A percentile compares a stretch with the other conserved stretches of the same genome.
Conservation (phyloP, 2,329 filamentous ascomycete genomes). For the Calonectria honghensis region DNA sequence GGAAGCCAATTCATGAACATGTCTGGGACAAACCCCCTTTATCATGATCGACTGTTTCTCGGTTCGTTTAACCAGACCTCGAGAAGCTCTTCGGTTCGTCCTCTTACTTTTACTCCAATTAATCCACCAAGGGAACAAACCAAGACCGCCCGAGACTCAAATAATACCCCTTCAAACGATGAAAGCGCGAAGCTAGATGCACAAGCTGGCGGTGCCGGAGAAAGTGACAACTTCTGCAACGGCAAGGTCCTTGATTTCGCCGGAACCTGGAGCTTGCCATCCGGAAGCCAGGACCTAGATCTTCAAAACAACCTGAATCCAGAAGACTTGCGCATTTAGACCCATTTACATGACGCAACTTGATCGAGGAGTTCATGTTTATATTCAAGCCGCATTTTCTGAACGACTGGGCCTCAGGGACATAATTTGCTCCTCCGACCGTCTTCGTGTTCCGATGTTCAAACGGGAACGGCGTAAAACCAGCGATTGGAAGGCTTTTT, state of each 20-base stretch:
- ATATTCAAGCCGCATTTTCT: neutral
- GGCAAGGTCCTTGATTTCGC: constrained; percentile 53
- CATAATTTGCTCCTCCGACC: neutral
- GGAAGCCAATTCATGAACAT: constrained; percentile 55
- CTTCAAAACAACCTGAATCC: constrained; percentile 50
- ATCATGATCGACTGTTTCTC: constrained; percentile 58
- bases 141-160: constrained; percentile 46
- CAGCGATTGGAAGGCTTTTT: neutral
- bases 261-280: constrained; percentile 53
- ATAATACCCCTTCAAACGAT: constrained; percentile 19
- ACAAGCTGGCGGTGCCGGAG: constrained; percentile 53
- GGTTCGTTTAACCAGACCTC: constrained; percentile 53
- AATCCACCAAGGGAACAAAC: constrained; percentile 51
- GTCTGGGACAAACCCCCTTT: constrained; percentile 58
- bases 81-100: constrained; percentile 48
- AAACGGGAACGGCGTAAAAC: neutral
- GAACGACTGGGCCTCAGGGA: neutral
- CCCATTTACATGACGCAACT: neutral
- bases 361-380: neutral
- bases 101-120: constrained; percentile 57
- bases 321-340: constrained; percentile 54
- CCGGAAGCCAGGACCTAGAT: constrained; percentile 47
- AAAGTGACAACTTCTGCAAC: constrained; percentile 44
- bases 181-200: constrained; percentile 53
- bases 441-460: neutral